Percentiles rank a stretch among this genome's conserved stretches.
phyloP scores from a whole-genome alignment of 2,329 filamentous ascomycete species.

The Beauveria sp. region DNA sequence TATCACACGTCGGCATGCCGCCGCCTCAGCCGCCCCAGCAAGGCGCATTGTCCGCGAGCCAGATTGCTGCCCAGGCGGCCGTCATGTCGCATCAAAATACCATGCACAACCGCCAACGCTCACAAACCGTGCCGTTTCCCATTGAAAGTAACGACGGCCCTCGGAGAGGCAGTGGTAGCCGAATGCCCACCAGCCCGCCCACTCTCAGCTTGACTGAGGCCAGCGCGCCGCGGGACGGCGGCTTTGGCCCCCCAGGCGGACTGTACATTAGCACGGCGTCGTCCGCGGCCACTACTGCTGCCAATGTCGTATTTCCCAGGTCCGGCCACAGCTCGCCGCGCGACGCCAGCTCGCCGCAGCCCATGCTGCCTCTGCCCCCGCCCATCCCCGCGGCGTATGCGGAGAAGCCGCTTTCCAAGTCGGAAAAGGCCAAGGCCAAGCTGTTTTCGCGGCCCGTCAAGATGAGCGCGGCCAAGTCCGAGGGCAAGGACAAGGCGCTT shows the following conservation, averaged over 20 bases:
- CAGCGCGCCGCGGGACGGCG: slow-evolving; percentile 50
- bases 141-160: slow-evolving; percentile 35
- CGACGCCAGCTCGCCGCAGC: slow-evolving; percentile 28
- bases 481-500: slow-evolving; percentile 56
- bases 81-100: slow-evolving; percentile 55
- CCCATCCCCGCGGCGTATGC: slow-evolving; percentile 22
- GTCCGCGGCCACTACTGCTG: slow-evolving; percentile 57
- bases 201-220: slow-evolving; percentile 58
- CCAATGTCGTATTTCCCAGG: slow-evolving; percentile 65
- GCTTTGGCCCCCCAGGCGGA: slow-evolving; percentile 38
- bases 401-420: slow-evolving; percentile 49
- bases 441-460: slow-evolving; percentile 72
- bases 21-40: slow-evolving; percentile 31
- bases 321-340: slow-evolving; percentile 48
- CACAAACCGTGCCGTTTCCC: slow-evolving; percentile 61
- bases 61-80: slow-evolving; percentile 73
- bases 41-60: slow-evolving; percentile 51
- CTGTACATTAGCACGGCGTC: slow-evolving; percentile 57
- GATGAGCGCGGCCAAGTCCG: slow-evolving; percentile 58
- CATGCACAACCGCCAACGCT: slow-evolving; percentile 56
- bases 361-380: slow-evolving; percentile 29
- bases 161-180: slow-evolving; percentile 37
- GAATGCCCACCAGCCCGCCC: slow-evolving; percentile 51
- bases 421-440: slow-evolving; percentile 72
- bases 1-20: slow-evolving; percentile 41